Percentiles rank a stretch among this genome's conserved stretches.
phyloP scores from a whole-genome alignment of 768 basidiomycete genomes.

The Pleurotus pulmonarius region DNA sequence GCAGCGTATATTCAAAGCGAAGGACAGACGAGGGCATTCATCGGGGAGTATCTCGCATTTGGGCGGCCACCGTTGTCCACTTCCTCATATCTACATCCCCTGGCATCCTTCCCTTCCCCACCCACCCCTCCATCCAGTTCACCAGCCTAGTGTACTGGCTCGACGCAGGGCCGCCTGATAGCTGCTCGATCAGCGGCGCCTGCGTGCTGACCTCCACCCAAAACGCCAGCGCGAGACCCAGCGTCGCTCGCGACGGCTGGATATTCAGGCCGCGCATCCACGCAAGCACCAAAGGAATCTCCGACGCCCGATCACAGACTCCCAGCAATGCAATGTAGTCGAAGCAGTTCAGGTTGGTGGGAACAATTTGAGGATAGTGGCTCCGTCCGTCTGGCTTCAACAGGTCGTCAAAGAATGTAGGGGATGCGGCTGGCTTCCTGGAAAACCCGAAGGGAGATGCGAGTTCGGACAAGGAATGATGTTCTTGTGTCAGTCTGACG shows the following conservation, averaged over 20 bases:
- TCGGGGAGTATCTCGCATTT: slow-evolving; percentile 23
- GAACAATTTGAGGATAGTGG: slow-evolving; percentile 29
- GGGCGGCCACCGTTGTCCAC: slow-evolving; percentile 27
- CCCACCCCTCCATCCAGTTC: slow-evolving; percentile 57
- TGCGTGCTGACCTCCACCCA: slow-evolving; percentile 70
- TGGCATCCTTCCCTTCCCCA: slow-evolving; percentile 45
- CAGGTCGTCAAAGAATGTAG: neutral
- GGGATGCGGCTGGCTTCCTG: neutral
- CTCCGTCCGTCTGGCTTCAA: neutral
- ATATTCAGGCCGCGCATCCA: slow-evolving; percentile 71
- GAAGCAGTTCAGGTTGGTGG: slow-evolving; percentile 49
- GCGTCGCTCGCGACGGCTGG: slow-evolving; percentile 46
- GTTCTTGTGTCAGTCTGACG: slow-evolving; percentile 1
- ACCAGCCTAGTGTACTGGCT: slow-evolving; percentile 42
- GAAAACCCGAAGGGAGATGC: slow-evolving; percentile 1
- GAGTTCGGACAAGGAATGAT: slow-evolving; percentile 3
- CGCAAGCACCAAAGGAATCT: slow-evolving; percentile 63
- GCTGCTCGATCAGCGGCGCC: slow-evolving; percentile 53
- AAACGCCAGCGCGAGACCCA: slow-evolving; percentile 61
- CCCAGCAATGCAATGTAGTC: slow-evolving; percentile 63
- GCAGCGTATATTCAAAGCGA: too few relatives aligned
- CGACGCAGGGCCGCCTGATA: slow-evolving; percentile 26
- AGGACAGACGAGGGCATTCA: neutral
- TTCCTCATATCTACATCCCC: slow-evolving; percentile 27
- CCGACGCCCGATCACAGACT: slow-evolving; percentile 38